Percentiles rank a stretch among this genome's conserved stretches.
These are phyloP conservation scores for Botryotinia globosa DNA, from an alignment of 2,329 filamentous ascomycete species.

Conservation along the genomic window DNA sequence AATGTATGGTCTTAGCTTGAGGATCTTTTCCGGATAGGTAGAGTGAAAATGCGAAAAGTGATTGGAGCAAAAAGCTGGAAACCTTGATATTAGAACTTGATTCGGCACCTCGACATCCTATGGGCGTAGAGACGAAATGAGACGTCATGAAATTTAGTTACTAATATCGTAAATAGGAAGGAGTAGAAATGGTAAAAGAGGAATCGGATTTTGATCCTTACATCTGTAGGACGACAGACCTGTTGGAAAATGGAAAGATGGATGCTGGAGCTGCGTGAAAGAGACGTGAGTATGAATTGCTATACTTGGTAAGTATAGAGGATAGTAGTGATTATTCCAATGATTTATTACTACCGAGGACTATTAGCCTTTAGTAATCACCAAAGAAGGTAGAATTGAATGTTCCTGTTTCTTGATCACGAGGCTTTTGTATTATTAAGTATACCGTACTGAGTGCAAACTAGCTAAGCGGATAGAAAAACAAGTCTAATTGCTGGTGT, in stretches of 20 bases:
- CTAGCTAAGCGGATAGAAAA: background rate
- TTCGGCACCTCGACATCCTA: background rate
- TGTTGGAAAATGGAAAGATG: background rate
- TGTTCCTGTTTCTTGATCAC: background rate
- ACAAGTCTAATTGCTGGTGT: background rate
- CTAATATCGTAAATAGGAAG: slow-evolving; percentile 42
- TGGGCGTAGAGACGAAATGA: background rate
- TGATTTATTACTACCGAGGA: background rate
- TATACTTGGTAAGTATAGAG: background rate
- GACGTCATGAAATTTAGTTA: background rate
- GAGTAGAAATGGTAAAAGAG: slow-evolving; percentile 55
- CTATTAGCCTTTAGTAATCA: background rate
- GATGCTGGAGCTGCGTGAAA: slow-evolving; percentile 10
- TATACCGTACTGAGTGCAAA: background rate
- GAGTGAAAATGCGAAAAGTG: background rate
- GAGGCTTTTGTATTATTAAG: background rate
- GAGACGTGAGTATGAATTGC: background rate
- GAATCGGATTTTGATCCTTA: slow-evolving; percentile 42
- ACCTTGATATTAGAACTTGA: background rate
- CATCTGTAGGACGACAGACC: slow-evolving; percentile 2
- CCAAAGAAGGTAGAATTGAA: background rate
- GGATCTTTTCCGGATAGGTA: background rate
- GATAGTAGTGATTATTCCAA: background rate
- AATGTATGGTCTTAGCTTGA: background rate
- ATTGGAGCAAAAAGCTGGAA: background rate